phyloP scores from a whole-genome alignment of 164 flowering plant genomes.

The Buxus sempervirens region DNA sequence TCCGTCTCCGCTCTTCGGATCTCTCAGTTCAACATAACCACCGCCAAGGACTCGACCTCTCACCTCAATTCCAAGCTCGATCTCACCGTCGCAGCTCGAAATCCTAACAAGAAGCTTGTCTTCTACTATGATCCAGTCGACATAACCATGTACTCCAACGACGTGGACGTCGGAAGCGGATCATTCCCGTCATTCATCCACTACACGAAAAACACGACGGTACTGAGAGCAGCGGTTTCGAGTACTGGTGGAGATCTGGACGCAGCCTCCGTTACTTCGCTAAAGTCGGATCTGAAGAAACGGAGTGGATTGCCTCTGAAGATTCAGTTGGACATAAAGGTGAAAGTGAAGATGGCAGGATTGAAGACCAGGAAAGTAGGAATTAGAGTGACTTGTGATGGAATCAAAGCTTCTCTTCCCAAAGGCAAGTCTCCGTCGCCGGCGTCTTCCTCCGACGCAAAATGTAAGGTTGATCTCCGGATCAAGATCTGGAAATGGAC shows the following conservation, averaged over 20 bases:
- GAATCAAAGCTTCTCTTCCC: constrained; percentile 29
- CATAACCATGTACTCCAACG: constrained; percentile 22
- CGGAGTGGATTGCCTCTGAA: constrained; percentile 21
- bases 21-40: constrained; percentile 47
- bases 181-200: constrained; percentile 28
- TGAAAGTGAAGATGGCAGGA: constrained; percentile 12
- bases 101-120: constrained; percentile 49
- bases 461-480: constrained; percentile 57
- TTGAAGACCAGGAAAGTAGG: constrained; percentile 35
- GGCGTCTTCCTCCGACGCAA: constrained; percentile 36
- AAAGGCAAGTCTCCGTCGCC: constrained; percentile 38
- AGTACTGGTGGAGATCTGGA: constrained; percentile 25
- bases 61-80: constrained; percentile 43
- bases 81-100: constrained; percentile 44
- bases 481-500: constrained; percentile 75
- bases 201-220: constrained; percentile 28
- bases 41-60: constrained; percentile 30
- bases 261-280: constrained; percentile 21
- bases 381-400: constrained; percentile 37
- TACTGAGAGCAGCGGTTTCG: constrained; percentile 10
- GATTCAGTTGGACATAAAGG: constrained; percentile 39
- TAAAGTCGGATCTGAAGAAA: constrained; percentile 38
- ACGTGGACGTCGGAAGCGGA: constrained; percentile 37
- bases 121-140: constrained; percentile 41
- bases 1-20: constrained; percentile 40